Conservation (phyloP, 495 filamentous ascomycete genomes). For the Trypethelium eluteriae region DNA sequence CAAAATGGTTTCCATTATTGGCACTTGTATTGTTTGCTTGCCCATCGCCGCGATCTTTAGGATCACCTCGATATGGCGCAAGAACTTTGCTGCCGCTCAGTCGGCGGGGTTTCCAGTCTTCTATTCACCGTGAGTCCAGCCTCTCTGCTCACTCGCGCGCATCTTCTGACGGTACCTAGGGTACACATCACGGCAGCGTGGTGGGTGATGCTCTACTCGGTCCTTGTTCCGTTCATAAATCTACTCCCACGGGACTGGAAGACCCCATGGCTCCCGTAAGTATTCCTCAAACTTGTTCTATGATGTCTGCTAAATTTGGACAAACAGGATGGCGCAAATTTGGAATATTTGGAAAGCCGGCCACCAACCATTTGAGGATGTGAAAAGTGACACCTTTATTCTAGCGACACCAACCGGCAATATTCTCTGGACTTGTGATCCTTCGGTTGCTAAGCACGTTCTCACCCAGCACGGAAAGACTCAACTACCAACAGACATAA, state of each 20-base stretch:
- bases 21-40: no score
- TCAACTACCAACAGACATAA: neutral
- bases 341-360: slow-evolving; percentile 12
- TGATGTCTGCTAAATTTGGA: neutral
- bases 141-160: neutral
- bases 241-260: neutral
- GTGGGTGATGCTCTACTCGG: slow-evolving; percentile 13
- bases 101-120: neutral
- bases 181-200: slow-evolving; percentile 3
- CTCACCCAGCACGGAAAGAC: slow-evolving; percentile 7
- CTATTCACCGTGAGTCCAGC: neutral
- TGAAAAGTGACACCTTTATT: slow-evolving; percentile 8
- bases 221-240: slow-evolving; percentile 11
- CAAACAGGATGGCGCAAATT: slow-evolving; percentile 1
- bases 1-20: no score
- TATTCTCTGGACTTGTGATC: slow-evolving; percentile 13
- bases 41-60: no score
- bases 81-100: neutral
- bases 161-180: neutral
- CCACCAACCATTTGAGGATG: slow-evolving; percentile 8
- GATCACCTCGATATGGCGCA: neutral
- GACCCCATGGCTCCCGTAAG: slow-evolving; percentile 3
- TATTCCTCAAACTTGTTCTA: neutral
- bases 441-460: slow-evolving; percentile 8
- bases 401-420: slow-evolving; percentile 15